Evolutionary conservation across 345 rosid species (phyloP), one percentile per base, ranked within the genome.

Genomic region (Rhodamnia rubescens): DNA sequence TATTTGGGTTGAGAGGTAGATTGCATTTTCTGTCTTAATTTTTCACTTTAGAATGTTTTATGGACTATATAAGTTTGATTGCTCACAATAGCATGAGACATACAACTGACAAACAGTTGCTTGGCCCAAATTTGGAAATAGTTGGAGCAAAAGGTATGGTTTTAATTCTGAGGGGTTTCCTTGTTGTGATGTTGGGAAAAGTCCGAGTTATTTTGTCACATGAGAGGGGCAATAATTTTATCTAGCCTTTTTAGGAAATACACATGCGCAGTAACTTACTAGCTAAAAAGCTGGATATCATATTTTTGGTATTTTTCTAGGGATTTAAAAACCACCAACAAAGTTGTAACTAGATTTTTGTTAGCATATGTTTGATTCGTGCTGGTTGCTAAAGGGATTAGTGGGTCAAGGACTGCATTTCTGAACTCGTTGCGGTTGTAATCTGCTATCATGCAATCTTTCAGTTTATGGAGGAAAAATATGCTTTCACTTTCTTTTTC

Each of bases 401-500:
- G 24, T 69, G 80, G 80, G 47, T 69, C 12, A 36, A 36, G 80
- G 47, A 36, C 80, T 69, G 80, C 42, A 18, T 36, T 69, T 21
- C 47, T 82, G 11, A 51, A 82, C 15, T n/a, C 2, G 22, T 16
- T 82, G 44, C 44, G 3, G 16, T 82, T 21, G 57, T 51, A 40
- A 52, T 27, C 8, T 51, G 26, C 44, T 88, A 50, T 18, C 29
- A 51, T 52, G 44, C 50, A n/a, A 64, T 69, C 80, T 61, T 54
- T 86, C 52, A 50, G 82, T 54, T 85, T 55, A 44, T 81, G 86
- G 42, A 55, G 84, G 83, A 51, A 82, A 36, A 53, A 78, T 32
- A 14, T 83, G 44, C 56, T 53, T 61, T 74, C 4, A 40, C 55
- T 84, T 86, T 74, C 55, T 50, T 47, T 90, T 88, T 89, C 92